Conservation (phyloP, 805 yeast genomes). For the Candida coleopterorum region DNA sequence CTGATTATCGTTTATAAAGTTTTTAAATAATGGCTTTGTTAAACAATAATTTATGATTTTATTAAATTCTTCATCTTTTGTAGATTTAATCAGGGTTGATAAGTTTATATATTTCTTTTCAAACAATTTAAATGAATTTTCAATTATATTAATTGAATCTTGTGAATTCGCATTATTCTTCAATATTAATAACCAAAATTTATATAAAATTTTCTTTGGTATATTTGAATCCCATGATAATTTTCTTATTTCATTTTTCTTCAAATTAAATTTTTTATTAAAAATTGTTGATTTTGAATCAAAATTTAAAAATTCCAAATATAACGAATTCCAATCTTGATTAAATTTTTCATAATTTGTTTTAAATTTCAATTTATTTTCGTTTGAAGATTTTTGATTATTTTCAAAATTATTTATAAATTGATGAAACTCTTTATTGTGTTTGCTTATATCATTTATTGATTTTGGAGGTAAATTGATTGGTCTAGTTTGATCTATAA, state of each 20-base stretch:
- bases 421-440: constrained; percentile 51
- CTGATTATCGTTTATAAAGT: constrained; percentile 13
- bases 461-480: constrained; percentile 68
- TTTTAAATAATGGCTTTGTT: constrained; percentile 26
- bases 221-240: constrained; percentile 36
- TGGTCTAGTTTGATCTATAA: constrained; percentile 60
- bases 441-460: constrained; percentile 46
- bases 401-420: constrained; percentile 36
- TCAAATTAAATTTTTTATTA: constrained; percentile 19
- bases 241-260: constrained; percentile 27
- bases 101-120: constrained; percentile 19
- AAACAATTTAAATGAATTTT: constrained; percentile 16
- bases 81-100: constrained; percentile 23
- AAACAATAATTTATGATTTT: constrained; percentile 19
- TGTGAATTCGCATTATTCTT: constrained; percentile 9
- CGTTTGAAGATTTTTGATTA: constrained; percentile 21
- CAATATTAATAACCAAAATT: constrained; percentile 25
- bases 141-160: constrained; percentile 14
- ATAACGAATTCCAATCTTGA: constrained; percentile 22
- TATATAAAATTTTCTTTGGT: constrained; percentile 15
- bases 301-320: constrained; percentile 8
- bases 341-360: constrained; percentile 15
- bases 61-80: constrained; percentile 32
- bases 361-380: constrained; percentile 16
- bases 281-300: constrained; percentile 17